These are phyloP conservation scores for Chaetomidium leptoderma DNA, from an alignment of 495 filamentous ascomycete species.

Conservation along the genomic window DNA sequence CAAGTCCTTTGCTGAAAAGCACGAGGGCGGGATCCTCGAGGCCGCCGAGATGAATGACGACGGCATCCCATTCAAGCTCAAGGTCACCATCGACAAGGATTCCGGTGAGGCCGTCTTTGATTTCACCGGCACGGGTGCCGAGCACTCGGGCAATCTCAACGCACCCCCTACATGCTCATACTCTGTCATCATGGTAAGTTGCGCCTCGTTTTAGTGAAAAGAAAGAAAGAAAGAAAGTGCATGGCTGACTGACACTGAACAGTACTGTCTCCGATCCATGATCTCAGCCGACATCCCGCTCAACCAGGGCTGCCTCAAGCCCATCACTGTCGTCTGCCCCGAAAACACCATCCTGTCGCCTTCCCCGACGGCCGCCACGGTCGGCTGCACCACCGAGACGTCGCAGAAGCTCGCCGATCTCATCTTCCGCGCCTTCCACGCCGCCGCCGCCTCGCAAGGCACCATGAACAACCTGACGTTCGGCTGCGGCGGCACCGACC, in stretches of 20 bases:
- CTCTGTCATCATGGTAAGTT: slow-evolving; percentile 95
- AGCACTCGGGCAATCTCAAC: slow-evolving; percentile 94
- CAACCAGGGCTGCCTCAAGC: slow-evolving; percentile 91
- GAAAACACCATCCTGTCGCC: slow-evolving; percentile 78
- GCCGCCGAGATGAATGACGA: slow-evolving; percentile 92
- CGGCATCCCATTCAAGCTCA: slow-evolving; percentile 79
- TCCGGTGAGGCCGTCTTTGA: slow-evolving; percentile 88
- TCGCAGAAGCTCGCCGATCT: slow-evolving; percentile 89
- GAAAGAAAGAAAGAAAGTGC: too few species aligned
- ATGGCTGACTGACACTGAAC: too few species aligned
- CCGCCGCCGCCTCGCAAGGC: slow-evolving; percentile 86
- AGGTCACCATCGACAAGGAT: slow-evolving; percentile 76
- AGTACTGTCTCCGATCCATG: slow-evolving; percentile 87
- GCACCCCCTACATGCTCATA: slow-evolving; percentile 92
- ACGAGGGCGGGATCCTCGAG: slow-evolving; percentile 67
- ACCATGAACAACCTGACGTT: slow-evolving; percentile 90
- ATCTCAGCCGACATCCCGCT: slow-evolving; percentile 92
- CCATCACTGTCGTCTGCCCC: slow-evolving; percentile 82
- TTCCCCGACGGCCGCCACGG: slow-evolving; percentile 82
- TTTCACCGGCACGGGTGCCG: slow-evolving; percentile 83
- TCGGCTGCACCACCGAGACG: slow-evolving; percentile 92
- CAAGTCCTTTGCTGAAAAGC: slow-evolving; percentile 72
- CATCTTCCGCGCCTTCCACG: slow-evolving; percentile 83
- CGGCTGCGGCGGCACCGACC: slow-evolving; percentile 78
- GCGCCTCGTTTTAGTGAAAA: too few species aligned